phyloP scores from a whole-genome alignment of 257 asterid genomes.

The Ligustrum vulgare region DNA sequence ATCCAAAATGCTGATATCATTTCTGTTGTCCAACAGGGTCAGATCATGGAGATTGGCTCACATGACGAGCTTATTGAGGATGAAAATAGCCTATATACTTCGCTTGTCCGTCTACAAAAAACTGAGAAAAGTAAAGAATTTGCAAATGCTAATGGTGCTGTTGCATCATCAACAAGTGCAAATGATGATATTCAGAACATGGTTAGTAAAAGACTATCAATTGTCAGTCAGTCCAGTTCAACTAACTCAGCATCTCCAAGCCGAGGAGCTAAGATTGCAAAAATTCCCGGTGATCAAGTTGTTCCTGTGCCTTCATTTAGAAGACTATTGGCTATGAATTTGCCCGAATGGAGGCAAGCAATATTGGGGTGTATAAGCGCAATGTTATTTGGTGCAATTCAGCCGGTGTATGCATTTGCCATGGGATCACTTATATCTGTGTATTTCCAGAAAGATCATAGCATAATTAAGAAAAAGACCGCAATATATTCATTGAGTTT shows the following conservation, averaged over 20 bases:
- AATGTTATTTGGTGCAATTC: slow-evolving; percentile 72
- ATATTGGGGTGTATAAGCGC: slow-evolving; percentile 60
- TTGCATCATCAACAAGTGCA: slow-evolving; percentile 24
- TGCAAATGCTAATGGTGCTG: background rate
- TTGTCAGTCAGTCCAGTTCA: slow-evolving; percentile 62
- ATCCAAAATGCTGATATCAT: slow-evolving; percentile 78
- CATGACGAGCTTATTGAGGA: slow-evolving; percentile 55
- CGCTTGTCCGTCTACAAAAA: slow-evolving; percentile 70
- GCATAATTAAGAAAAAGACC: slow-evolving; percentile 55
- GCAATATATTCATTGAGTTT: slow-evolving; percentile 54
- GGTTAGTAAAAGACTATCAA: slow-evolving; percentile 43
- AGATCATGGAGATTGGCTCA: slow-evolving; percentile 65
- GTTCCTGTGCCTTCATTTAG: slow-evolving; percentile 61
- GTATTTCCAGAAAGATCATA: slow-evolving; percentile 59
- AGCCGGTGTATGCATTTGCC: slow-evolving; percentile 70
- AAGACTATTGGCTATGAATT: slow-evolving; percentile 75
- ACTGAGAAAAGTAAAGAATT: slow-evolving; percentile 35
- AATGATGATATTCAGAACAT: slow-evolving; percentile 38
- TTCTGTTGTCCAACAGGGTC: slow-evolving; percentile 69
- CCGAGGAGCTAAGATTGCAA: slow-evolving; percentile 25
- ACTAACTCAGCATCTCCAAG: slow-evolving; percentile 43
- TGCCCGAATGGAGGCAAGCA: slow-evolving; percentile 92
- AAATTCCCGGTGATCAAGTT: slow-evolving; percentile 38
- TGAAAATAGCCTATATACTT: slow-evolving; percentile 53
- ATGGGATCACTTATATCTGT: slow-evolving; percentile 82